Conservation (phyloP, 164 flowering plant species). For the Berberis thunbergii region DNA sequence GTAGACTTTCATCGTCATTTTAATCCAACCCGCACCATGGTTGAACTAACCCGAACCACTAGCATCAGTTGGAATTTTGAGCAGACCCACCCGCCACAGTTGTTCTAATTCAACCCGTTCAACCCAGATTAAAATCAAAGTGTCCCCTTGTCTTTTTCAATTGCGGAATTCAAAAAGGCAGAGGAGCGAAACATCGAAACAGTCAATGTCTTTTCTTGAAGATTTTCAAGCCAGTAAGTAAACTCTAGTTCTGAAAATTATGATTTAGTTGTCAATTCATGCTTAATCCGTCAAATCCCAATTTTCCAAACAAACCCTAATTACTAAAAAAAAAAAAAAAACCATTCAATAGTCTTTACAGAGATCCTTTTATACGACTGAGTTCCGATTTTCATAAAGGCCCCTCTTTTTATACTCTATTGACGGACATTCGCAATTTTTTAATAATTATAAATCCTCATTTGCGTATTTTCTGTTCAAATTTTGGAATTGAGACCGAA, state of each 20-base stretch:
- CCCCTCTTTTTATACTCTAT: not conserved
- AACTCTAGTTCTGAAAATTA: not conserved
- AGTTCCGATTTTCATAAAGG: not conserved
- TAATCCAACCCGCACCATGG: too few species aligned
- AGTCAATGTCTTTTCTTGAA: slow-evolving; percentile 27
- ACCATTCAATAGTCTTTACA: not conserved
- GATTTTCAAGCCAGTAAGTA: slow-evolving; percentile 32
- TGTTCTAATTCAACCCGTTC: too few species aligned
- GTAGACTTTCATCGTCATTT: too few species aligned
- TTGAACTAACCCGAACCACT: too few species aligned
- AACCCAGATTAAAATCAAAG: too few species aligned
- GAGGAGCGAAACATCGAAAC: not conserved
- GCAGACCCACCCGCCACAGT: too few species aligned
- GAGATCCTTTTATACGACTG: not conserved
- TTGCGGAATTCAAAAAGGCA: not conserved
- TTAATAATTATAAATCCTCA: not conserved
- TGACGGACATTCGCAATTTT: not conserved
- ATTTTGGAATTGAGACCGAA: not conserved
- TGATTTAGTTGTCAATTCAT: not conserved
- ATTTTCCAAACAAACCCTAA: not conserved
- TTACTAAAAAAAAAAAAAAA: too few species aligned
- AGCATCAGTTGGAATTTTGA: too few species aligned
- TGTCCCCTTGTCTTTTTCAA: too few species aligned
- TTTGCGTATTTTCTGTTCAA: not conserved
- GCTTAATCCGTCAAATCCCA: not conserved